A percentile compares a stretch with the other conserved stretches of the same genome.
These are phyloP conservation scores for Tulasnella sp. DNA, from an alignment of 768 basidiomycete species.

Conservation along the genomic window DNA sequence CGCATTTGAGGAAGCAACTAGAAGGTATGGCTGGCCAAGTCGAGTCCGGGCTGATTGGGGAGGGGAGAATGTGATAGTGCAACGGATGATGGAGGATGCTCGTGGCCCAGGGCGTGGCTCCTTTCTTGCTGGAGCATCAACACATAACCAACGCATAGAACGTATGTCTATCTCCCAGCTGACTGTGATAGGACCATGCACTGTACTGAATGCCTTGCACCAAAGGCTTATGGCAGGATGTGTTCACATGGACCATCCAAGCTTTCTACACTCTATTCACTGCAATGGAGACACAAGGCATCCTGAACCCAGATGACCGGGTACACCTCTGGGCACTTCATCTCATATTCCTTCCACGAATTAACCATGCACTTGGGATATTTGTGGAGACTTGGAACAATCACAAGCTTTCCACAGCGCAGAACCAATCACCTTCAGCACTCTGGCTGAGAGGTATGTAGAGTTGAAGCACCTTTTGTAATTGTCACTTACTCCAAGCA, in stretches of 20 bases:
- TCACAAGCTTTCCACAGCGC: background rate
- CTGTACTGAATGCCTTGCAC: background rate
- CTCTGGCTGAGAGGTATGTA: too few species aligned
- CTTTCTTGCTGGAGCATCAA: conserved; percentile 1
- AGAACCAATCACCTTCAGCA: too few species aligned
- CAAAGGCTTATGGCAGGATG: background rate
- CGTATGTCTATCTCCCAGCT: background rate
- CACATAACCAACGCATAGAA: background rate
- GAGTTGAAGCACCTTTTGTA: too few species aligned
- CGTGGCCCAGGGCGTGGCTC: background rate
- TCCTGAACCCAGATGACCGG: background rate
- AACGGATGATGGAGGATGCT: background rate
- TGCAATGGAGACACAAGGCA: background rate
- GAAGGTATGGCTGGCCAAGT: background rate
- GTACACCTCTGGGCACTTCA: background rate
- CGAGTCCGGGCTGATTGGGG: conserved; percentile 9
- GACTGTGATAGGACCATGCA: too few species aligned
- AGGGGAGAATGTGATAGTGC: background rate
- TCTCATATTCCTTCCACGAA: background rate
- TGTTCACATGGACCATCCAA: background rate
- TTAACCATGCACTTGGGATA: background rate
- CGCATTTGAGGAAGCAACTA: conserved; percentile 25
- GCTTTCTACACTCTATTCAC: background rate
- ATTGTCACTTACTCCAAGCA: too few species aligned
- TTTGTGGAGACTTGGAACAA: background rate